These are phyloP conservation scores for Tuber aestivum DNA, from an alignment of 495 filamentous ascomycete species.

Conservation along the genomic window DNA sequence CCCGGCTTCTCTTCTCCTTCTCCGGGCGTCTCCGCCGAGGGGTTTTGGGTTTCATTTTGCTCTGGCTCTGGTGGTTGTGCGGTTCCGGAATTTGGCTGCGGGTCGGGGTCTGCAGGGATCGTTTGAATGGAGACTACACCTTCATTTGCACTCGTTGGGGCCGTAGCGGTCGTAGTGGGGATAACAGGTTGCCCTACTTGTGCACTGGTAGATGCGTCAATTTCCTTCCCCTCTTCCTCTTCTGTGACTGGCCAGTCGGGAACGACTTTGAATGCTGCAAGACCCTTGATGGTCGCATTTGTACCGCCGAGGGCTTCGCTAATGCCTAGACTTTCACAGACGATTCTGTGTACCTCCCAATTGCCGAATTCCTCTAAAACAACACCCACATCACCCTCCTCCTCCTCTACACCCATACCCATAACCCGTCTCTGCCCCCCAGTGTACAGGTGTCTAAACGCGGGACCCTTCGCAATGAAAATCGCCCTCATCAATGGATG, in stretches of 20 bases:
- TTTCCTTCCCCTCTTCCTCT: background rate
- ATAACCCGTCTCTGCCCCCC: slow-evolving; percentile 19
- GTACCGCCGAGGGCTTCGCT: slow-evolving; percentile 55
- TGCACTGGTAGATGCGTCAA: slow-evolving; percentile 41
- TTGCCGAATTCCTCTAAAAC: slow-evolving; percentile 59
- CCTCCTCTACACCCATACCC: slow-evolving; percentile 8
- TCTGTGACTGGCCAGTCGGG: background rate
- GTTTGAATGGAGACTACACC: slow-evolving; percentile 26
- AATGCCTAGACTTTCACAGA: slow-evolving; percentile 77
- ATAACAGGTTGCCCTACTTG: background rate
- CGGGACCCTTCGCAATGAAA: slow-evolving; percentile 80
- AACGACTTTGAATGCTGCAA: slow-evolving; percentile 60
- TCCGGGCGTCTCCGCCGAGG: background rate
- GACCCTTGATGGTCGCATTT: slow-evolving; percentile 72
- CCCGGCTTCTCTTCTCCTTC: slow-evolving; percentile 22
- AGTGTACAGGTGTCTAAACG: slow-evolving; percentile 50
- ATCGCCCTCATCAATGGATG: slow-evolving; percentile 89
- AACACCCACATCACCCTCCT: background rate
- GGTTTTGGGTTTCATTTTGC: slow-evolving; percentile 17
- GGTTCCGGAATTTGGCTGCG: slow-evolving; percentile 11
- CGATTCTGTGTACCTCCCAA: slow-evolving; percentile 86
- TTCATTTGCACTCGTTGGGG: slow-evolving; percentile 19
- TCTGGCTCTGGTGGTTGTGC: slow-evolving; percentile 23
- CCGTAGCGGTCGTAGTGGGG: slow-evolving; percentile 11
- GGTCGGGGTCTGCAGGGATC: slow-evolving; percentile 2